Evolutionary conservation across 345 rosid species (phyloP).

Genomic region (Erodium maritimum): DNA sequence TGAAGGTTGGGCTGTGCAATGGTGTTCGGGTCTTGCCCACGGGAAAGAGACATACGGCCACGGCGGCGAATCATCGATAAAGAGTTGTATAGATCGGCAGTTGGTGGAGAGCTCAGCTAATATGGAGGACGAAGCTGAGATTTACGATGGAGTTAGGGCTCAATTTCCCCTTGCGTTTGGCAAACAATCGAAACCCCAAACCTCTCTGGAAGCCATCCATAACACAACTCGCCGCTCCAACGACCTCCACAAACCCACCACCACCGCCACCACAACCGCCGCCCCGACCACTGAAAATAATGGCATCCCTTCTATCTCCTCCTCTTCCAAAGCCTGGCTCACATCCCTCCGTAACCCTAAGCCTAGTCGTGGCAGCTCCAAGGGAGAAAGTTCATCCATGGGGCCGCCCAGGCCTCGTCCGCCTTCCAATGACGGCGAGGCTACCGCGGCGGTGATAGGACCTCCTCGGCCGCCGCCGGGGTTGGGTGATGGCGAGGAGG

Average conservation of each 20-base stretch:
- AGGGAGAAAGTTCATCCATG: conserved; percentile 1
- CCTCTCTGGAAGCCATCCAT: conserved; percentile 58
- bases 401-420: conserved; percentile 27
- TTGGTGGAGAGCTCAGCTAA: too few relatives aligned
- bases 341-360: conserved; percentile 30
- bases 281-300: conserved; percentile 8
- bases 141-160: conserved; percentile 52
- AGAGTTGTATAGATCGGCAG: too few relatives aligned
- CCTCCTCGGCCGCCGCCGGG: conserved; percentile 12
- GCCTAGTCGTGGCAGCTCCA: conserved; percentile 14
- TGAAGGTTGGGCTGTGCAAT: too few relatives aligned
- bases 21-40: too few relatives aligned
- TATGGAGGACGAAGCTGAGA: conserved; percentile 68
- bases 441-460: conserved; percentile 1
- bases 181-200: conserved; percentile 47
- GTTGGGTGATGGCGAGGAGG: conserved; percentile 4
- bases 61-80: too few relatives aligned
- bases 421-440: not conserved
- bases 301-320: conserved; percentile 40
- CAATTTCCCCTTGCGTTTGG: conserved; percentile 74
- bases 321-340: conserved; percentile 47
- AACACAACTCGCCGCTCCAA: conserved; percentile 58
- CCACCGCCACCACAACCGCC: conserved; percentile 1
- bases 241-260: not conserved
- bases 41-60: too few relatives aligned